These are phyloP conservation scores for Meyerozyma elateridarum DNA, from an alignment of 1,139 yeast species.

Conservation along the genomic window DNA sequence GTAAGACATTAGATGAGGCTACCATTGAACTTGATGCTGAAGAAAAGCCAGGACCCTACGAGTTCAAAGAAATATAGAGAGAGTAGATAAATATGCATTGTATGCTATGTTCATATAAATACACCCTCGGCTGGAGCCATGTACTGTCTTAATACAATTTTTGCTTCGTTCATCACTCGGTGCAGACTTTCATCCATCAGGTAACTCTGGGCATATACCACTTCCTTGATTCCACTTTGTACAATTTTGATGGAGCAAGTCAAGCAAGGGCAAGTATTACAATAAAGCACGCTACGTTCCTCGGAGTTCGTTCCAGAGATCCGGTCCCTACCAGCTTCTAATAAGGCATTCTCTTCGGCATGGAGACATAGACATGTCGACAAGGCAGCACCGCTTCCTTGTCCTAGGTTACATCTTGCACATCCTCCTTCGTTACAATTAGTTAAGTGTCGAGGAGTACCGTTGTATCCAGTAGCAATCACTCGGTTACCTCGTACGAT, in stretches of 20 bases:
- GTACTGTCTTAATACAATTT: conserved; percentile 69
- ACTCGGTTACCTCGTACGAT: conserved; percentile 82
- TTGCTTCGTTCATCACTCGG: conserved; percentile 67
- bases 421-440: conserved; percentile 98
- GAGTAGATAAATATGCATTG: too few relatives aligned
- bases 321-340: conserved; percentile 91
- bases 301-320: conserved; percentile 35
- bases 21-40: conserved; percentile 50
- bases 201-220: conserved; percentile 89
- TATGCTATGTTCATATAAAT: conserved; percentile 27
- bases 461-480: conserved; percentile 94
- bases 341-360: conserved; percentile 93
- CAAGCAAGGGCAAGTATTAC: conserved; percentile 96
- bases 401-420: conserved; percentile 68
- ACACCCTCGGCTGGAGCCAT: conserved; percentile 53
- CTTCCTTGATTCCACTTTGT: conserved; percentile 86
- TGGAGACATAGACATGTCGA: conserved; percentile 89
- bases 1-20: conserved; percentile 48
- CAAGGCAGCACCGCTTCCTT: conserved; percentile 58
- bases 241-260: conserved; percentile 95
- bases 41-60: conserved; percentile 78
- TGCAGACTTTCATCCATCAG: conserved; percentile 82
- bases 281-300: conserved; percentile 58
- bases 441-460: conserved; percentile 83
- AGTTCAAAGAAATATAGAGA: conserved; percentile 47